A percentile compares a stretch with the other conserved stretches of the same genome.
These are phyloP conservation scores for Neonectria sp. DNA, from an alignment of 2,329 filamentous ascomycete species.

Conservation along the genomic window DNA sequence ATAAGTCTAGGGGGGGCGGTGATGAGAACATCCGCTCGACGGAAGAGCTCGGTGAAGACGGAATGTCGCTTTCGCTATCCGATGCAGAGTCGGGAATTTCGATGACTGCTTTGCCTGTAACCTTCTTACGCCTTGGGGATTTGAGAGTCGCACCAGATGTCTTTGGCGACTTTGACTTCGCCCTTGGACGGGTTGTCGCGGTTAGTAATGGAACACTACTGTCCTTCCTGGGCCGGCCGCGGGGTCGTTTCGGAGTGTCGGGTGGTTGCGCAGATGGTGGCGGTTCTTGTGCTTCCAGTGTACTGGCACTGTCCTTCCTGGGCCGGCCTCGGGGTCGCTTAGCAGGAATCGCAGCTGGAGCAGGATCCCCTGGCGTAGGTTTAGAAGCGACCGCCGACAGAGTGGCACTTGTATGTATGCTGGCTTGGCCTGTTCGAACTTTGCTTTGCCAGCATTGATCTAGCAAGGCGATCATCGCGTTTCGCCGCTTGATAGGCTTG, in stretches of 20 bases:
- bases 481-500: conserved; percentile 78
- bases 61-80: conserved; percentile 51
- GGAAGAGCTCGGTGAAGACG: conserved; percentile 53
- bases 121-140: conserved; percentile 36
- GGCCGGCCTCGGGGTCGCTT: conserved; percentile 54
- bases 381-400: conserved; percentile 33
- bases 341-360: conserved; percentile 19
- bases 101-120: conserved; percentile 41
- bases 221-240: conserved; percentile 61
- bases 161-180: conserved; percentile 29
- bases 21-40: conserved; percentile 61
- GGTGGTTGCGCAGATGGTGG: conserved; percentile 53
- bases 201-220: conserved; percentile 23
- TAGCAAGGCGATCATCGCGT: conserved; percentile 79
- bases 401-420: conserved; percentile 38
- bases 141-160: conserved; percentile 22
- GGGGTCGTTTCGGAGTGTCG: conserved; percentile 53
- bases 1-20: conserved; percentile 59
- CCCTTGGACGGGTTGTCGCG: conserved; percentile 23
- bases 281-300: conserved; percentile 50
- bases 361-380: conserved; percentile 28
- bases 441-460: conserved; percentile 80
- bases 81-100: conserved; percentile 69
- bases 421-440: conserved; percentile 47
- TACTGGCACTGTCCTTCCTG: conserved; percentile 48